Evolutionary conservation across 2,329 filamentous ascomycete genomes (phyloP).

Genomic region (Trichoderma sp.): DNA sequence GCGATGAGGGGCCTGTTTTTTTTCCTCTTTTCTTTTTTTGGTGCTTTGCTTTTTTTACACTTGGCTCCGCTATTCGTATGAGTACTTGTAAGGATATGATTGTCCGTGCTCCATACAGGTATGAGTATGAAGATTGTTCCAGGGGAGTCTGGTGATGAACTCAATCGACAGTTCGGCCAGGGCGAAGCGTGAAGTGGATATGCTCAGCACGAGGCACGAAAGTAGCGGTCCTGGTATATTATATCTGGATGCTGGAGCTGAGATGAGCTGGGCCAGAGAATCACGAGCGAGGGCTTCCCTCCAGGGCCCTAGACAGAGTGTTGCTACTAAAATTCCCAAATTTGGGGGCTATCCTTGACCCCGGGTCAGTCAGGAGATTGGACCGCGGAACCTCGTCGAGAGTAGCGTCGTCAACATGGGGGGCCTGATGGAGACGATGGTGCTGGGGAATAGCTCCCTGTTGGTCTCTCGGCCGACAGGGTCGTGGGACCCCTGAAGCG

Average conservation of each 20-base stretch:
- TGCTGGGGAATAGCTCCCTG: constrained; percentile 21
- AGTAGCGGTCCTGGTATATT: constrained; percentile 1
- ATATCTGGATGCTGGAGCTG: constrained; percentile 13
- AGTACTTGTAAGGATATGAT: constrained; percentile 15
- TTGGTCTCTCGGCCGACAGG: constrained; percentile 11
- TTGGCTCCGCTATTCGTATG: constrained; percentile 20
- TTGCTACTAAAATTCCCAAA: not conserved
- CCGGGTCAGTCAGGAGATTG: constrained; percentile 13
- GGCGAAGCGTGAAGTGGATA: constrained; percentile 19
- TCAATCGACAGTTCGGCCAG: constrained; percentile 10
- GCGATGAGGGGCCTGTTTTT: constrained; percentile 3
- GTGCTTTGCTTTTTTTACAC: not conserved
- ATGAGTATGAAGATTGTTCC: not conserved
- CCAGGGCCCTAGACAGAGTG: not conserved
- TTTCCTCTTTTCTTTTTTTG: not conserved
- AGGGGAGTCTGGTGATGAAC: constrained; percentile 12
- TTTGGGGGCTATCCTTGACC: constrained; percentile 20
- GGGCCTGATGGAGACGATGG: constrained; percentile 9
- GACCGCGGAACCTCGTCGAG: constrained; percentile 2
- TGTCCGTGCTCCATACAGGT: constrained; percentile 10
- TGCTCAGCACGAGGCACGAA: constrained; percentile 14
- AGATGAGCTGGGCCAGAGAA: constrained; percentile 9
- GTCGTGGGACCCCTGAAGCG: not conserved
- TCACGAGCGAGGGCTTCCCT: not conserved
- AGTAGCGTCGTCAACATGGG: constrained; percentile 13